Evolutionary conservation across 2,329 filamentous ascomycete species (phyloP).

Genomic region (Apiospora pterosperma): DNA sequence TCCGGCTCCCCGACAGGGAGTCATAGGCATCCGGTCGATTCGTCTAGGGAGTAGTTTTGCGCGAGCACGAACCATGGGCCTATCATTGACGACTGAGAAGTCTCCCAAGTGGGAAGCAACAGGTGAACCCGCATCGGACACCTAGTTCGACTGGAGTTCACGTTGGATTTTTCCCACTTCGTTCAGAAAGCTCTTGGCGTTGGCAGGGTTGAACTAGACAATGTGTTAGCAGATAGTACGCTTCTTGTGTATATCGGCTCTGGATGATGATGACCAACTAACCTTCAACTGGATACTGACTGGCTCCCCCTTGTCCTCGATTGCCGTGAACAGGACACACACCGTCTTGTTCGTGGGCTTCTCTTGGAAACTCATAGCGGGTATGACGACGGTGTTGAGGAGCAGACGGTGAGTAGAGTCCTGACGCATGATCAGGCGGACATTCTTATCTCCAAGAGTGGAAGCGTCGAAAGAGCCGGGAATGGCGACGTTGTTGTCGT

Average conservation of each 20-base stretch:
- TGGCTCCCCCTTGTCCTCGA: constrained; percentile 53
- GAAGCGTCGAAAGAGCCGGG: constrained; percentile 56
- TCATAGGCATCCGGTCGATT: background rate
- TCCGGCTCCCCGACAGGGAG: background rate
- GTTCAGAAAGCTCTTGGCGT: constrained; percentile 49
- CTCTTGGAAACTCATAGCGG: constrained; percentile 75
- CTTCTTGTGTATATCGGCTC: background rate
- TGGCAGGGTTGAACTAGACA: constrained; percentile 49
- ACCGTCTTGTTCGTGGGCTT: constrained; percentile 70
- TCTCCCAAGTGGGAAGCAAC: background rate
- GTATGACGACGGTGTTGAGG: constrained; percentile 78
- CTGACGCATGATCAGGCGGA: constrained; percentile 84
- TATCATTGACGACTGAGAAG: background rate
- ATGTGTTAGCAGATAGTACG: background rate
- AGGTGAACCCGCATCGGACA: background rate
- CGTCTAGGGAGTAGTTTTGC: background rate
- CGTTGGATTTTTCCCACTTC: constrained; percentile 48
- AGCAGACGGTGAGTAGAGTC: constrained; percentile 86
- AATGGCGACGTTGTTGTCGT: constrained; percentile 42
- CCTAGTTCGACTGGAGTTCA: constrained; percentile 40
- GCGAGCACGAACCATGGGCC: background rate
- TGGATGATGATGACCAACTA: constrained; percentile 22
- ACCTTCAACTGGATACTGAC: constrained; percentile 62
- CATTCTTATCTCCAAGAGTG: constrained; percentile 47
- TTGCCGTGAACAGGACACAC: constrained; percentile 63